Conservation (phyloP, 768 basidiomycete species). For the Rhodotorula toruloides region DNA sequence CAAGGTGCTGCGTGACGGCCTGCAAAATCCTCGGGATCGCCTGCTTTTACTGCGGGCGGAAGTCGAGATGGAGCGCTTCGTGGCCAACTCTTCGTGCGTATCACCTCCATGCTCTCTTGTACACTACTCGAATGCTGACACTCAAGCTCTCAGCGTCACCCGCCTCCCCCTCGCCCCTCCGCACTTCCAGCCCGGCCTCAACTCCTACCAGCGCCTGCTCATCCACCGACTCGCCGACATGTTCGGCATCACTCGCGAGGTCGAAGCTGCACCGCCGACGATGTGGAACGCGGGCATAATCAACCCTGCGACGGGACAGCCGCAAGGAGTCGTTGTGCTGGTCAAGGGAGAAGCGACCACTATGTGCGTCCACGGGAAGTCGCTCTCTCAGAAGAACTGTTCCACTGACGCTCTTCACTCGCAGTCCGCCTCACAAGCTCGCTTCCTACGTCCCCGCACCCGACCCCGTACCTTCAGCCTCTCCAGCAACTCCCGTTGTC, state of each 20-base stretch:
- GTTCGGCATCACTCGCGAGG: conserved; percentile 40
- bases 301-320: conserved; percentile 26
- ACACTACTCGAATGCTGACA: neutral
- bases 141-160: neutral
- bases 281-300: conserved; percentile 18
- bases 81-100: conserved; percentile 18
- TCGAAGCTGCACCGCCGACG: conserved; percentile 25
- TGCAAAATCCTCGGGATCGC: conserved; percentile 26
- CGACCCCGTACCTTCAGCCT: neutral
- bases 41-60: conserved; percentile 33
- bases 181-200: conserved; percentile 34
- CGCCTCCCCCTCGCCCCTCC: conserved; percentile 35
- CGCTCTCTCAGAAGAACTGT: too few relatives aligned
- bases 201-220: conserved; percentile 42
- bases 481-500: neutral
- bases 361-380: conserved; percentile 2
- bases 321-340: conserved; percentile 32
- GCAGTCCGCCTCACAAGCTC: conserved; percentile 22
- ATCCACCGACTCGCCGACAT: conserved; percentile 41
- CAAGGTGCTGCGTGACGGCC: conserved; percentile 12
- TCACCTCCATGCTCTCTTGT: neutral
- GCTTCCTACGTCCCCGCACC: conserved; percentile 8
- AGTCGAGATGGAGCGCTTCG: conserved; percentile 35
- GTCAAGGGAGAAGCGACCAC: conserved; percentile 26
- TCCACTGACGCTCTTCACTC: neutral